These are phyloP conservation scores for Eucalyptus marginata DNA, from an alignment of 345 rosid species.

Conservation along the genomic window DNA sequence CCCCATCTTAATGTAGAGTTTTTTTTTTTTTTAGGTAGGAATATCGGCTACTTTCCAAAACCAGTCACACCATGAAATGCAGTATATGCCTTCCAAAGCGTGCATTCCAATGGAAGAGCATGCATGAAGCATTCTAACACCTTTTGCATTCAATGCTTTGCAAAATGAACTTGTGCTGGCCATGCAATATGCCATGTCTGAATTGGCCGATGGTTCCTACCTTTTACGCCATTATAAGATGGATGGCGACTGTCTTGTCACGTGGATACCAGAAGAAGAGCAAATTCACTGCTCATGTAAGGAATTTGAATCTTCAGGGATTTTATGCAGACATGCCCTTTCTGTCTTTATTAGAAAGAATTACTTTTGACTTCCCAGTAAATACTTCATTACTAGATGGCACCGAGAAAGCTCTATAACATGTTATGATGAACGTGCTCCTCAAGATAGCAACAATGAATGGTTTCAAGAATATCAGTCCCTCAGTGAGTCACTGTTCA, in stretches of 20 bases:
- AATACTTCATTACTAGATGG: constrained; percentile 71
- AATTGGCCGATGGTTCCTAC: constrained; percentile 77
- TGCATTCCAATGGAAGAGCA: constrained; percentile 81
- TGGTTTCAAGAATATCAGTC: constrained; percentile 58
- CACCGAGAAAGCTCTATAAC: constrained; percentile 21
- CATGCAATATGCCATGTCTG: constrained; percentile 63
- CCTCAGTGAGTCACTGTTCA: constrained; percentile 42
- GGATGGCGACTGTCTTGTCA: constrained; percentile 65
- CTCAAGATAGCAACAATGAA: constrained; percentile 27
- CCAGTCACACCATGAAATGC: constrained; percentile 20
- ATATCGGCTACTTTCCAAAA: constrained; percentile 40
- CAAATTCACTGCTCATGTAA: constrained; percentile 88
- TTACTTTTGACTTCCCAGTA: constrained; percentile 70
- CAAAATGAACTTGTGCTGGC: constrained; percentile 76
- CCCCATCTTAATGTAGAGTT: background rate
- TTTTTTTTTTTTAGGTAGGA: no score
- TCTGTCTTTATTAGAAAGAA: constrained; percentile 58
- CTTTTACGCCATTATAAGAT: constrained; percentile 64
- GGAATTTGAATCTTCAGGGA: constrained; percentile 80
- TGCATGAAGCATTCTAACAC: constrained; percentile 56
- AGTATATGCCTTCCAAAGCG: constrained; percentile 45
- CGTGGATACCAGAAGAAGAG: constrained; percentile 68
- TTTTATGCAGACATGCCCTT: constrained; percentile 71
- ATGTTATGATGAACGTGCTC: constrained; percentile 27
- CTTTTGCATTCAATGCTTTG: constrained; percentile 59